Evolutionary conservation across 805 yeast species (phyloP), one percentile per base, ranked within the genome.

Genomic region (Sugiyamaella lignohabitans): DNA sequence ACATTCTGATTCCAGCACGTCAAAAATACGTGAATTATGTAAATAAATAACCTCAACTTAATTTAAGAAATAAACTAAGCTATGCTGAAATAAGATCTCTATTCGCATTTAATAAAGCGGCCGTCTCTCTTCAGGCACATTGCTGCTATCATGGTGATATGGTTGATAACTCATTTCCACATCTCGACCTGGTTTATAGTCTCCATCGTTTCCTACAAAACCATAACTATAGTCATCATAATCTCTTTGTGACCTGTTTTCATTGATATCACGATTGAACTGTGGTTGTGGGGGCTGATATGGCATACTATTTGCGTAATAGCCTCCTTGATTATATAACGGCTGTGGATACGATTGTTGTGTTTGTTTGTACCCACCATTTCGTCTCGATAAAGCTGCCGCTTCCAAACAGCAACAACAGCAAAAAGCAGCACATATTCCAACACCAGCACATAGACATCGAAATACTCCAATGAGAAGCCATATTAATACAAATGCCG

Each of bases 391-490:
- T 40, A 36, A 49, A 46, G 34, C 48, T 17, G 32, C 72, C 59
- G 32, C 32, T 8, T 8, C 14, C 14, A 62, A 53, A 52, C 73
- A 69, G 56, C 80, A 74, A 63, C 79, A 72, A 70, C 80, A 72
- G 62, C 79, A 60, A 61, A 80, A 69, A 58, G 73, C 63, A 53
- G 66, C 51, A 57, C 78, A 55, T 53, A 82, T 66, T 52, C 64
- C 66, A 2, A 76, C 80, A 56, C 85, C 82, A 53, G 78, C 77
- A 57, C 77, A 74, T 29, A 74, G 51, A 55, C 85, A 80, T 43
- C 80, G 73, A 42, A 81, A 53, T 1, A 85, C 20, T 0, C 78
- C 73, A 11, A 75, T 68, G 1, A 82, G 17, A 3, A 83, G 48
- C 84, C 88, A 81, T 4, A 83, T 43, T 45, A 54, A 39, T 0